Base-by-base conservation (phyloP, 371 early-diverging fungal species). In the Actinomortierella wolfii region DNA sequence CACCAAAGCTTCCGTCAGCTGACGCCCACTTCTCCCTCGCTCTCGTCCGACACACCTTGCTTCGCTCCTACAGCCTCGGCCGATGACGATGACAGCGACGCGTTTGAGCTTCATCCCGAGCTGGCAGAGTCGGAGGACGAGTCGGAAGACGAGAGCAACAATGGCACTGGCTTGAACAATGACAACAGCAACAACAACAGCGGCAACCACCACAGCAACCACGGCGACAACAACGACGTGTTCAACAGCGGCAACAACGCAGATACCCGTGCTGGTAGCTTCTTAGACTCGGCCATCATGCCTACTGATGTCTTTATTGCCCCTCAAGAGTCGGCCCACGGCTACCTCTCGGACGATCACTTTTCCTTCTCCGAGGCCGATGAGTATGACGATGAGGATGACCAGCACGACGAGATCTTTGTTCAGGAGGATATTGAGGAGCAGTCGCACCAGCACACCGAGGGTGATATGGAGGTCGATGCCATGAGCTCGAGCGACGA, bases 401-500 rank as follows among this genome's bases (percentile, higher is more conserved):
- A 59, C 21, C 59, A 56, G 53, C 58, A 66, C 46, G 60, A 63
- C 34, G 7, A 34, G 4, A 34, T 4, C 34, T 34, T 34, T 34
- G 34, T 11, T 34, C 34, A 6, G 4, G 34, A 11, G 14, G 73
- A 73, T 62, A 67, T 66, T 3, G 73, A 73, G 52, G 60, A 56
- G 46, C 66, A 73, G 40, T 55, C 66, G n/a, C 54, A 59, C 23
- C 65, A 71, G 29, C 59, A 52, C 50, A 53, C 63, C 21, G 63
- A 56, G 50, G 61, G 62, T 41, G 60, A 63, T 44, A 73, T 73
- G 73, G 61, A 73, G 44, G 62, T 73, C 53, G 65, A 70, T 47
- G 63, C 63, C 39, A 66, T 73, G 73, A 73, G 73, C 57, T 73
- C 73, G 11, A 73, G 73, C 50, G 73, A 73, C 39, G 73, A 73